Base-by-base conservation (phyloP, 2,329 filamentous ascomycete species). In the Teratosphaeria nubilosa region DNA sequence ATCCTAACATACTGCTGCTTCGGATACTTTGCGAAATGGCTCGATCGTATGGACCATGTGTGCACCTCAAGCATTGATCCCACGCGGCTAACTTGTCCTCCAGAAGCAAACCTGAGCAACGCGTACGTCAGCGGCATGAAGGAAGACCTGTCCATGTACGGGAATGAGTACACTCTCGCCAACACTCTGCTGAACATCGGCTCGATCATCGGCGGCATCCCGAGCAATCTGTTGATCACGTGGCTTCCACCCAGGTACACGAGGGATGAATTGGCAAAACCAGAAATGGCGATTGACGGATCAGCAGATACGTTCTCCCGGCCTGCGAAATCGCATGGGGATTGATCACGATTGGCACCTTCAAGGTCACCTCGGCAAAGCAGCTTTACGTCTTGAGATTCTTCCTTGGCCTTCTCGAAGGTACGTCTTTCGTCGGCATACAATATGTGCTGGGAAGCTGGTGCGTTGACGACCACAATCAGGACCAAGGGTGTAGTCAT, bases 371-470 rank as follows among this genome's bases (percentile, higher is more conserved):
- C 10, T 73, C 67, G n/a, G 68, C 68, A 54, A 67, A 69, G 22
- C 72, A 75, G 37, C 71, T 75, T n/a, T 75, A 74, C 53, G 72
- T 70, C 1, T 71, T 72, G 1, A 65, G 73, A 3, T 75, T 75
- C 59, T 60, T 75, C 5, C 68, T 75, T 0, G 82, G 80, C 7
- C 70, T 84, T 14, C 77, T 78, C 41, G 82, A 85, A 55, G 58
- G 58, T n/a, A 60, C 58, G 9, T 56, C 45, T 6, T 60, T 60
- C 30, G 58, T 60, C 14, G 58, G 58, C 9, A 60, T 60, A 14
- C 58, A 60, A 32, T 58, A 60, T 50, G 58, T 60, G 5, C 45
- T 60, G 4, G 58, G 58, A 25, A 55, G 52, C 27, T 60, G 56
- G 58, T 60, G 13, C 11, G 34, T 14, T 14, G 13, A 37, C 34